Base-by-base conservation (phyloP, 140 eudicot genomes). In the Anethum foeniculum region DNA sequence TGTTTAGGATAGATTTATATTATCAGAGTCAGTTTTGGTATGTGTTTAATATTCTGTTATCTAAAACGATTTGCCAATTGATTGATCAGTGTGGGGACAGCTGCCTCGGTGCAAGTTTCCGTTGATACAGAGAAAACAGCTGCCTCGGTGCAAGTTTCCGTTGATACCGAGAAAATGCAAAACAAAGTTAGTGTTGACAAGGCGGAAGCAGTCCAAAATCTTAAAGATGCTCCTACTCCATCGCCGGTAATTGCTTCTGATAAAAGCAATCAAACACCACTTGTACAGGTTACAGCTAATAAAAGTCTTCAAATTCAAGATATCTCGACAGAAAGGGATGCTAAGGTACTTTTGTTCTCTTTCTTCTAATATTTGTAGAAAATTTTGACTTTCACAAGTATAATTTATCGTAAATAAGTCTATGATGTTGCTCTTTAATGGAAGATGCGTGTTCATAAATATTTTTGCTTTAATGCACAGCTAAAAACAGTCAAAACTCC, bases 61-160 rank as follows among this genome's bases (percentile, higher is more conserved):
- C 65, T 79, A 32, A 48, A 27, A 32, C 38, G 58, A 77, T 85
- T 38, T 74, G 28, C 54, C 74, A 60, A 34, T 58, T 65, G 52
- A 74, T 49, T 88, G 48, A n/a, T 80, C 90, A 92, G 98, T 81
- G 90, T 30, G 54, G 93, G 86, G 48, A 74, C 47, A 28, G 83
- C 79, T 9, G 76, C 85, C 41, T 80, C 86, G 32, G 84, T 81
- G 58, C 81, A 82, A 71, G 81, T 85, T 73, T 62, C 85, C 36
- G 36, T 34, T 6, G 80, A 84, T 80, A 79, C 16, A 6, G 74
- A 82, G 68, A 79, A 64, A 71, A 77, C 47, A 28, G 83, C 79
- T 9, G 76, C 85, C 41, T 80, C 87, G 32, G 84, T 82, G 67
- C 81, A 81, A 71, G 81, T 85, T 74, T 64, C 85, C 30, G 30